phyloP scores from a whole-genome alignment of 2,329 filamentous ascomycete species.

The Curvularia sp. region DNA sequence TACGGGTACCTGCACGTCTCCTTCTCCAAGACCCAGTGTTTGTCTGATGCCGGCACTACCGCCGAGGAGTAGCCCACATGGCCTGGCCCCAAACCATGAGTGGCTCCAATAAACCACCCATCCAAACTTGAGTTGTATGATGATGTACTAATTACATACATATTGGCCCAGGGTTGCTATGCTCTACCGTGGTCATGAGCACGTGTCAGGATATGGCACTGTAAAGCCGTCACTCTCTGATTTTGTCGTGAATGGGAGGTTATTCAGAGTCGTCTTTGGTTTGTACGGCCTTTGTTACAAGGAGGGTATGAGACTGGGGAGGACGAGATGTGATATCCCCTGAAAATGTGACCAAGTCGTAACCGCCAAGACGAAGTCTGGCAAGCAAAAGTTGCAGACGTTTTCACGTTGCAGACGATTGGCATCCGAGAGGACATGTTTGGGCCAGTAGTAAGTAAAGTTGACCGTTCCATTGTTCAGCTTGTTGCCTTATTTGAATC shows the following conservation, averaged over 20 bases:
- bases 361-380: slow-evolving; percentile 15
- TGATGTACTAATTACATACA: neutral
- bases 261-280: neutral
- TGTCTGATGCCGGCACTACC: neutral
- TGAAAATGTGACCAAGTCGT: slow-evolving; percentile 23
- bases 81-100: neutral
- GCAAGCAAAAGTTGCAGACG: slow-evolving; percentile 14
- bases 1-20: slow-evolving; percentile 7
- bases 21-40: neutral
- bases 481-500: neutral
- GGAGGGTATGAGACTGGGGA: slow-evolving; percentile 16
- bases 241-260: neutral
- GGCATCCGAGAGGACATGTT: neutral
- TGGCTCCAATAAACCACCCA: neutral
- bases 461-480: neutral
- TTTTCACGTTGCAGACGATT: neutral
- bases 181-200: too few relatives aligned
- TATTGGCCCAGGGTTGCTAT: neutral
- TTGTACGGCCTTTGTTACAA: slow-evolving; percentile 9
- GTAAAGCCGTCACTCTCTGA: too few relatives aligned
- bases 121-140: neutral
- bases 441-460: neutral
- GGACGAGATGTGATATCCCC: slow-evolving; percentile 14
- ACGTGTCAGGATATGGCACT: too few relatives aligned
- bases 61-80: neutral